phyloP scores from a whole-genome alignment of 2,329 filamentous ascomycete genomes.

The Ophiocordyceps robertsii region DNA sequence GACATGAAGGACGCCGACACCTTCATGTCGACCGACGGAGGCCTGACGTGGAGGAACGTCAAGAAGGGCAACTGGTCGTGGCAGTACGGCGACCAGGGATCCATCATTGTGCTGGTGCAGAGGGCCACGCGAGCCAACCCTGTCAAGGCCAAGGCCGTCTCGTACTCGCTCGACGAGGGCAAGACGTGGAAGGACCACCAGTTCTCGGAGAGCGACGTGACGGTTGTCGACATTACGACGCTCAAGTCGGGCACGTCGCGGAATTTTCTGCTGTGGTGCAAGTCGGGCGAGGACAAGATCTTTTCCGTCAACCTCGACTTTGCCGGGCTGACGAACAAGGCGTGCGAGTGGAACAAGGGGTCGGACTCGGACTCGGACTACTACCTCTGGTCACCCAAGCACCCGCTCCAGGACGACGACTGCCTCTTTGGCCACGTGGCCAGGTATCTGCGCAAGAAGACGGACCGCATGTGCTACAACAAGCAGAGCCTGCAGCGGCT shows the following conservation, averaged over 20 bases:
- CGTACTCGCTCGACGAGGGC: conserved; percentile 74
- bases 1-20: conserved; percentile 65
- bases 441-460: conserved; percentile 81
- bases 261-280: conserved; percentile 86
- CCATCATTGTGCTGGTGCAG: conserved; percentile 77
- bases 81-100: conserved; percentile 93
- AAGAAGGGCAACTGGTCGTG: conserved; percentile 84
- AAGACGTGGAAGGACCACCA: conserved; percentile 61
- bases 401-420: conserved; percentile 63
- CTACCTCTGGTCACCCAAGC: conserved; percentile 73
- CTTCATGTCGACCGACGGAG: conserved; percentile 85
- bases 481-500: conserved; percentile 56
- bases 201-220: conserved; percentile 60
- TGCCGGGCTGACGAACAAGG: conserved; percentile 57
- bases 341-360: conserved; percentile 57
- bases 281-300: conserved; percentile 38
- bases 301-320: conserved; percentile 83
- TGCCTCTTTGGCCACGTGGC: conserved; percentile 90
- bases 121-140: conserved; percentile 53
- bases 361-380: conserved; percentile 49
- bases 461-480: conserved; percentile 70
- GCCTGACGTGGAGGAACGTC: conserved; percentile 71
- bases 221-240: conserved; percentile 71
- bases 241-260: conserved; percentile 78
- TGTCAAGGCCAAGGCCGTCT: conserved; percentile 53